These are phyloP conservation scores for Grosmannia clavigera DNA, from an alignment of 2,329 filamentous ascomycete species.

Conservation along the genomic window DNA sequence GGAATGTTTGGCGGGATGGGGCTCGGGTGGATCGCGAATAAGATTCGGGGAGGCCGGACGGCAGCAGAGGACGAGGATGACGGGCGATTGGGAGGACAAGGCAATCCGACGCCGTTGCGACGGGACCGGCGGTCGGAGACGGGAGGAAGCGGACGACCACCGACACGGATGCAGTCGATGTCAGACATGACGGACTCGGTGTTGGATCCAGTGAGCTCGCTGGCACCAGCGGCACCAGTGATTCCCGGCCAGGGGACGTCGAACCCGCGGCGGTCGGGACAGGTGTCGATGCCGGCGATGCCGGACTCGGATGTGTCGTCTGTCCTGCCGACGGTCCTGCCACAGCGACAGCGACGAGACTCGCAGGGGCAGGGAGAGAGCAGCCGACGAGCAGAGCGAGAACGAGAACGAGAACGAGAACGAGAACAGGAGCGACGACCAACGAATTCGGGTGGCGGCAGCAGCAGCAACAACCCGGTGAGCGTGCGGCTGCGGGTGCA, in stretches of 20 bases:
- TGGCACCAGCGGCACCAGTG: constrained; percentile 8
- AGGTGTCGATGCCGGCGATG: constrained; percentile 39
- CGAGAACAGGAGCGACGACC: constrained; percentile 20
- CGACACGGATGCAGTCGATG: constrained; percentile 9
- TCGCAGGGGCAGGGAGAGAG: neutral
- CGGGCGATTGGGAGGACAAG: constrained; percentile 44
- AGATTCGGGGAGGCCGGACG: constrained; percentile 41
- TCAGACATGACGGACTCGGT: constrained; percentile 22
- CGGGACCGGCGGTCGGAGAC: constrained; percentile 16
- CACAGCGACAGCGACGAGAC: constrained; percentile 24
- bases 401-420: constrained; percentile 14
- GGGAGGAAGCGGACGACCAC: constrained; percentile 11
- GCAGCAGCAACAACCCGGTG: constrained; percentile 28
- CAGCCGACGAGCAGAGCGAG: neutral
- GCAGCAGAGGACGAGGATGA: constrained; percentile 35
- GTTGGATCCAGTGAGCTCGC: constrained; percentile 22
- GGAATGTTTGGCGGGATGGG: constrained; percentile 49
- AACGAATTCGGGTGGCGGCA: too few species aligned
- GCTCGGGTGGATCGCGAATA: constrained; percentile 55
- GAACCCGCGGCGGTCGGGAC: constrained; percentile 2
- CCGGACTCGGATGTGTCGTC: constrained; percentile 36
- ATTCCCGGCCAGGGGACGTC: neutral
- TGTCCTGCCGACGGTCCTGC: constrained; percentile 27
- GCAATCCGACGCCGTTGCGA: constrained; percentile 37
- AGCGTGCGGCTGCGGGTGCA: constrained; percentile 49